Percentiles rank a stretch among this genome's conserved stretches.
phyloP scores from a whole-genome alignment of 2,329 filamentous ascomycete species.

The Chaetomiaceae sp. region DNA sequence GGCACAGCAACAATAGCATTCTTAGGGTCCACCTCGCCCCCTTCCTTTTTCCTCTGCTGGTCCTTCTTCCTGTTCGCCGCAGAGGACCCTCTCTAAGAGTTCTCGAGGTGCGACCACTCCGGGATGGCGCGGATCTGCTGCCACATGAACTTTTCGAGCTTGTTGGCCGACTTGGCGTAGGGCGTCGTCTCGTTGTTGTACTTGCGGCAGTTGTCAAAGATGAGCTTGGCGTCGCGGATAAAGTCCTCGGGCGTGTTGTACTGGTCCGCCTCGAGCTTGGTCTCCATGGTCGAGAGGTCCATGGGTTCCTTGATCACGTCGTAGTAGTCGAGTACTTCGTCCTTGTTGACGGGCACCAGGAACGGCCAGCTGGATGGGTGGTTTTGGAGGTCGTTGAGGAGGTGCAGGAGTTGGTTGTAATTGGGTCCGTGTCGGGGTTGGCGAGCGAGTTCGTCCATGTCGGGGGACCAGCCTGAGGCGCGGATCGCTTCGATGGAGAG shows the following conservation, averaged over 20 bases:
- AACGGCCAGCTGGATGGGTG: slow-evolving; percentile 94
- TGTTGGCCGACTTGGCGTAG: slow-evolving; percentile 92
- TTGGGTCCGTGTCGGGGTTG: slow-evolving; percentile 94
- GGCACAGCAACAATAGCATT: background rate
- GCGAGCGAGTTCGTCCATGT: slow-evolving; percentile 95
- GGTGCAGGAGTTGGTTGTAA: slow-evolving; percentile 87
- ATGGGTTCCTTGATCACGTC: slow-evolving; percentile 97
- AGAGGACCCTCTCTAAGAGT: slow-evolving; percentile 19
- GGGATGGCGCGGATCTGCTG: slow-evolving; percentile 84
- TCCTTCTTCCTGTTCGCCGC: background rate
- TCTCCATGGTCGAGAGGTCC: slow-evolving; percentile 94
- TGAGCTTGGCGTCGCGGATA: slow-evolving; percentile 77
- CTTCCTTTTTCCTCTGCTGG: too few species aligned
- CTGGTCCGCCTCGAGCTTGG: slow-evolving; percentile 87
- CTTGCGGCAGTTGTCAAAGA: slow-evolving; percentile 91
- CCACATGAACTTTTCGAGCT: slow-evolving; percentile 94
- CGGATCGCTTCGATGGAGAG: slow-evolving; percentile 84
- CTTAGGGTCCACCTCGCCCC: too few species aligned
- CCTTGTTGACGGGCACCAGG: slow-evolving; percentile 84
- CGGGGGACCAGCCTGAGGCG: slow-evolving; percentile 88
- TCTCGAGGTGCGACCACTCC: slow-evolving; percentile 68
- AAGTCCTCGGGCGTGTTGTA: slow-evolving; percentile 93
- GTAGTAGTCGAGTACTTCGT: slow-evolving; percentile 98
- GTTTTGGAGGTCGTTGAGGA: slow-evolving; percentile 94
- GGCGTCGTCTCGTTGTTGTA: slow-evolving; percentile 96